phyloP scores from a whole-genome alignment of 2,329 filamentous ascomycete species.

The Teratosphaeria destructans region DNA sequence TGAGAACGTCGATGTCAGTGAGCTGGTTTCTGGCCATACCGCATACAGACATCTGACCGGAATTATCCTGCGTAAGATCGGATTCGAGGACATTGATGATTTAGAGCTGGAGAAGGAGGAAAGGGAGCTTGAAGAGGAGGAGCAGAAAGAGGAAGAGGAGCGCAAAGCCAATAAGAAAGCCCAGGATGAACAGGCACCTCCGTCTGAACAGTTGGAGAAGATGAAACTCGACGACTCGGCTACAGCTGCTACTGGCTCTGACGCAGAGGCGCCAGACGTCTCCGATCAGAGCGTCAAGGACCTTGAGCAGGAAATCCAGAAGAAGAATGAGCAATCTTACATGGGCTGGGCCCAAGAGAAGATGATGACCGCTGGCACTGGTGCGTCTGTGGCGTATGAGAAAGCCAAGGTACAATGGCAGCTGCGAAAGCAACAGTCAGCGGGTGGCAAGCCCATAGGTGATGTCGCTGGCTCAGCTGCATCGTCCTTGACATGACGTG shows the following conservation, averaged over 20 bases:
- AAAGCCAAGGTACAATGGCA: conserved; percentile 10
- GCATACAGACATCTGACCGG: conserved; percentile 43
- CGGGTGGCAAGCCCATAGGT: conserved; percentile 1
- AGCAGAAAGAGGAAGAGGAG: conserved; percentile 29
- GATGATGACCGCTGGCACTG: conserved; percentile 23
- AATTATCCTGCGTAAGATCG: conserved; percentile 41
- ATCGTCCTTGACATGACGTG: not conserved
- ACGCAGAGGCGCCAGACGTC: conserved; percentile 10
- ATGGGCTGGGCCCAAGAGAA: conserved; percentile 34
- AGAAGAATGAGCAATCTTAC: conserved; percentile 35
- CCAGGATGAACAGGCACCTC: conserved; percentile 12
- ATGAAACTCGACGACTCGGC: conserved; percentile 3
- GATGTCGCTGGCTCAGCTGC: not conserved
- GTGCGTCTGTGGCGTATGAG: conserved; percentile 12
- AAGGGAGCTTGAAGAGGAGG: conserved; percentile 28
- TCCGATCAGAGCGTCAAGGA: conserved; percentile 24
- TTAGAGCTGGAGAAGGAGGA: conserved; percentile 38
- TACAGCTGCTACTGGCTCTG: not conserved
- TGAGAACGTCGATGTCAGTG: conserved; percentile 44
- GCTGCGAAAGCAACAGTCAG: conserved; percentile 1
- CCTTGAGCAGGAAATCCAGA: conserved; percentile 32
- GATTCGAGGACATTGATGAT: conserved; percentile 42
- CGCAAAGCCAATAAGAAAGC: conserved; percentile 18
- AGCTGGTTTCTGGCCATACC: conserved; percentile 41
- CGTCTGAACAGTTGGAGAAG: conserved; percentile 1